Base-by-base conservation (phyloP, 768 basidiomycete genomes). In the Rhizopogon vinicolor region DNA sequence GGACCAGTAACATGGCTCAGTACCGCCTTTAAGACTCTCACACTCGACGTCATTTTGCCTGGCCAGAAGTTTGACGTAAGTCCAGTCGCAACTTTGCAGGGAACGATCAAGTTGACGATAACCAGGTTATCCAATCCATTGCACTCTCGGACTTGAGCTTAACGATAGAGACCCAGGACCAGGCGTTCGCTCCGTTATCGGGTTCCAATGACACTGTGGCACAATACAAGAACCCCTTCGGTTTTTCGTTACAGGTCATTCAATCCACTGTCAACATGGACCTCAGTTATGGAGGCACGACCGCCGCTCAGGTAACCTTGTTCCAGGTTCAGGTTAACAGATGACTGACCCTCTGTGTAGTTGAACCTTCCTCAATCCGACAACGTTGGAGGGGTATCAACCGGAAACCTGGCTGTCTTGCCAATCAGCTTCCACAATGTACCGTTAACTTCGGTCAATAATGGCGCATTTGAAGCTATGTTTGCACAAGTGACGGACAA, bases 191-290 rank as follows among this genome's bases (percentile, higher is more conserved):
- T 1, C 85, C 87, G 0, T 71, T 78, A n/a, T 72, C 85, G 0
- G 78, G 81, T 58, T 87, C 85, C 4, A 68, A 77, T 41, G 68
- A 73, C 50, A 83, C 83, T 0, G 52, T 83, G 3, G 84, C 82
- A 14, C 70, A 75, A 58, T 87, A 86, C 66, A 81, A 79, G 67
- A 90, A 89, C 68, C 87, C 88, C 1, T 89, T 89, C 64, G 87
- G 87, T 3, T 90, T 90, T 70, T 80, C 83, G 10, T 65, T 89
- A 52, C 85, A 88, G 62, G 84, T 87, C 22, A 66, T 83, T 10
- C 74, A 79, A 58, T 72, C 82, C 2, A 75, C 77, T 1, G 75
- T 87, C 62, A 76, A 78, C 22, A 79, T 89, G 58, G 74, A 74
- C 45, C 67, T 90, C 44, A 72, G 69, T 16, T 69, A 69, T 5